Evolutionary conservation across 352 stramenopile genomes (phyloP), one percentile per base, ranked within the genome.

Genomic region (Achlya hypogyna): DNA sequence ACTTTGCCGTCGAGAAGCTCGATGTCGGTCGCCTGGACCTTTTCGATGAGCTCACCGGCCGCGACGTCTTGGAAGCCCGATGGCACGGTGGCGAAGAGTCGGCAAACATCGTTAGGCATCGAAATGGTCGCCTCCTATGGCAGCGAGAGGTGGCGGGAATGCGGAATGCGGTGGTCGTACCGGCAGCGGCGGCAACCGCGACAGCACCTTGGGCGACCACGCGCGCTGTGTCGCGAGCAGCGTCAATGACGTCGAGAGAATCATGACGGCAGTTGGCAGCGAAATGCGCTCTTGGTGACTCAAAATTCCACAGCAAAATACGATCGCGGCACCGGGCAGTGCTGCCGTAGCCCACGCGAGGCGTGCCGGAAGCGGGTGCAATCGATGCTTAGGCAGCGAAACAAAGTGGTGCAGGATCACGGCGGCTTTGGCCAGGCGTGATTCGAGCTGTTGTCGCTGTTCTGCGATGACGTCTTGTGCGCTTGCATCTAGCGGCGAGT

Each of bases 1-100:
- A 68, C 45, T 42, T 68, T 68, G 35, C 62, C 62, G 14, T 68
- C 51, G 22, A 68, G 40, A 23, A 68, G 4, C 18, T 63, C 43
- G 12, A 68, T 63, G 29, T 68, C 62, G 4, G 28, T 43, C n/a
- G 62, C 62, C n/a, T 43, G 47, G 51, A 68, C 52, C 31, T 68
- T 68, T 42, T 68, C 62, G 23, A 59, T 68, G 22, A 68, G 47
- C 34, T 68, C 62, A 10, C 52, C 51, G 16, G 62, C 62, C 9
- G 62, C 62, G 10, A 68, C 40, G 28, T 68, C 62, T 64, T 68
- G 45, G 64, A 68, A 68, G 16, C 62, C 62, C 22, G 8, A 27
- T 4, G 62, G 47, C 62, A 63, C 27, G 4, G 62, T 68, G 45
- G 52, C 31, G 28, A 68, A 68, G 25, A 68, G 42, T 12, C 62